Base-by-base conservation (phyloP, 2,329 filamentous ascomycete species). In the Celoporthe dispersa region DNA sequence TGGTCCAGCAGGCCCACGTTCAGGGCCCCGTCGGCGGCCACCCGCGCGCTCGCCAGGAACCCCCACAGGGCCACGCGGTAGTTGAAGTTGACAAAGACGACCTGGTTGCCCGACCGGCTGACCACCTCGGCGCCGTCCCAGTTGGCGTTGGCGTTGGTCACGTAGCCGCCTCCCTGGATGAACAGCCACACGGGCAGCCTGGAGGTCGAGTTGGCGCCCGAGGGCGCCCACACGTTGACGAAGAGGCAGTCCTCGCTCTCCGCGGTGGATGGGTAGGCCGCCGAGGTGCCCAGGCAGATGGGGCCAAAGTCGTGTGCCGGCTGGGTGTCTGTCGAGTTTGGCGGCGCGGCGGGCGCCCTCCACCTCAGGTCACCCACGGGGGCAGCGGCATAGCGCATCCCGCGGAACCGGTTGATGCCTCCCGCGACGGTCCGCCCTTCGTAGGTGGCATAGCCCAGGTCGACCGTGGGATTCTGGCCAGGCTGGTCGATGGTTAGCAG, bases 1-100 rank as follows among this genome's bases (percentile, higher is more conserved):
- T 92, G 89, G 74, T 92, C 90, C 2, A 91, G 80, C 9, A 92
- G 77, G 0, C 90, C 90, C 2, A 81, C 87, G 75, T 92, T 92
- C 11, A 91, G 81, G 64, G 85, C 83, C 0, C 89, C 89, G 72
- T 88, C 80, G 6, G 80, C 76, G 51, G 84, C 82, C 12, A 91
- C 81, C 39, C 84, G 80, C 53, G 88, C 83, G 62, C 88, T 85
- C 0, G 88, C 85, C 1, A 92, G 81, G 73, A 91, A 92, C 0
- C 90, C 90, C 74, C 86, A 86, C 0, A 87, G 79, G 0, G 88
- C 88, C 8, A 92, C 86, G 8, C 90, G 84, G 75, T 90, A 90
- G 78, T 89, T 88, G 76, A 90, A 89, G 74, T 86, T 86, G 64
- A 90, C 87, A 67, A 87, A 83, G 19, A 90, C 79, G 63, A 90